Conservation (phyloP, 108 stramenopile genomes). For the Pseudonitzschia multistriata region DNA sequence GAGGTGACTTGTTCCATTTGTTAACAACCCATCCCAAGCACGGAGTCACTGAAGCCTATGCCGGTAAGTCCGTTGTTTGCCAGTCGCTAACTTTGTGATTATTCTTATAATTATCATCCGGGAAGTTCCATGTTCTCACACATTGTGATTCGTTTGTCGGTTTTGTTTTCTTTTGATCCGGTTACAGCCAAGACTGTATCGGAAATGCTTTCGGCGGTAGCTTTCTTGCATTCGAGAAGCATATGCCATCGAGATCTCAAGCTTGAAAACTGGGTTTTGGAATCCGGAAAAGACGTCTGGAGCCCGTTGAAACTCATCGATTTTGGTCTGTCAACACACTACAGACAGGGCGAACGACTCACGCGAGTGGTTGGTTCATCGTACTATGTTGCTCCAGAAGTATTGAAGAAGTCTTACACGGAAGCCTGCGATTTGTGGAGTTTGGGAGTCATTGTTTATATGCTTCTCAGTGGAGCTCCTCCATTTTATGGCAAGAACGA, state of each 20-base stretch:
- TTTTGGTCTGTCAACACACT: conserved; percentile 93
- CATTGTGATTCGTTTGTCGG: conserved; percentile 2
- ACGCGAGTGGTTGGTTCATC: conserved; percentile 91
- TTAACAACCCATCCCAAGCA: conserved; percentile 91
- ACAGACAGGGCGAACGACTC: conserved; percentile 80
- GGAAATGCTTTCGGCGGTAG: conserved; percentile 92
- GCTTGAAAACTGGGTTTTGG: conserved; percentile 92
- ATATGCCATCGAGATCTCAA: conserved; percentile 95
- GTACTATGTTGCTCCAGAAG: conserved; percentile 98
- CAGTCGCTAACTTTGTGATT: not conserved
- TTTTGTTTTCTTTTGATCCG: conserved; percentile 10
- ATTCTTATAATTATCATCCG: not conserved
- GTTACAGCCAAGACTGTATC: conserved; percentile 80
- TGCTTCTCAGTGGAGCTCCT: conserved; percentile 88
- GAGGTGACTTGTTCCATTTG: conserved; percentile 89
- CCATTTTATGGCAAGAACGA: conserved; percentile 92
- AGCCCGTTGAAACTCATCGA: conserved; percentile 91
- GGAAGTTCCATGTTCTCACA: not conserved
- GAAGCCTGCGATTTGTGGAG: conserved; percentile 95
- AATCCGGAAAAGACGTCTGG: conserved; percentile 90
- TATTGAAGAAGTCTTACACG: conserved; percentile 95
- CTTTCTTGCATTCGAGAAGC: conserved; percentile 88
- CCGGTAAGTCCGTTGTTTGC: conserved; percentile 54
- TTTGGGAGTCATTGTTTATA: conserved; percentile 92
- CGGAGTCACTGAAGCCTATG: conserved; percentile 90